Base-by-base conservation (phyloP, 192 early-diverging fungal species). In the Gonapodya prolifera region DNA sequence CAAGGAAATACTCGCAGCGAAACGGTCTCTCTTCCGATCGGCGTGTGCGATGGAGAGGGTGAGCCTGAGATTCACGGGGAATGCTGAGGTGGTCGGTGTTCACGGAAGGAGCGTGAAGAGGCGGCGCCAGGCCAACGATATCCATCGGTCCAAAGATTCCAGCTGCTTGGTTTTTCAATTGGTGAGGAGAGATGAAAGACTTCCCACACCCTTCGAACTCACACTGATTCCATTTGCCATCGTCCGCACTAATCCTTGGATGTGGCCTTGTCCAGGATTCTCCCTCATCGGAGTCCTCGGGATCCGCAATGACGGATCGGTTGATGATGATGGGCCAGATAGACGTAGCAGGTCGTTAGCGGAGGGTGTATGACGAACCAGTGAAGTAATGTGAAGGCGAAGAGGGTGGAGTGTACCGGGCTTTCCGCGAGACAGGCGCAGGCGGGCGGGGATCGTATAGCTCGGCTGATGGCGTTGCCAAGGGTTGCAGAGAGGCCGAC, bases 121-220 rank as follows among this genome's bases (percentile, higher is more conserved):
- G 8, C 8, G 8, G 8, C 45, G 8, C 23, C 45, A 61, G 45
- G 45, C 71, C 8, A 2, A 73, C 71, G 8, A 16, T 32, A 2
- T 18, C 2, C 29, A 73, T n/a, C n/a, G n/a, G n/a, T n/a, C n/a
- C n/a, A n/a, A n/a, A n/a, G n/a, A n/a, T n/a, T n/a, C n/a, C n/a
- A n/a, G n/a, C n/a, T n/a, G n/a, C n/a, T 79, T 93, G 92, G 0
- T 87, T 85, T 32, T 89, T 90, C 35, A 92, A 83, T 83, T 91
- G 90, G 82, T 89, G 90, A 30, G 81, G 77, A 0, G 89, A 82
- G 0, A 86, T 82, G 79, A 93, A 93, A 18, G 85, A 82, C 75
- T 91, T 90, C 30, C 80, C 79, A 77, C 92, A 93, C 34, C 82
- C 83, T n/a, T 79, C 82, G 70, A 84, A 81, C 0, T 87, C 80